Evolutionary conservation across 805 yeast species (phyloP), one percentile per base, ranked within the genome.

Genomic region (Starmerella gropengiesseri): DNA sequence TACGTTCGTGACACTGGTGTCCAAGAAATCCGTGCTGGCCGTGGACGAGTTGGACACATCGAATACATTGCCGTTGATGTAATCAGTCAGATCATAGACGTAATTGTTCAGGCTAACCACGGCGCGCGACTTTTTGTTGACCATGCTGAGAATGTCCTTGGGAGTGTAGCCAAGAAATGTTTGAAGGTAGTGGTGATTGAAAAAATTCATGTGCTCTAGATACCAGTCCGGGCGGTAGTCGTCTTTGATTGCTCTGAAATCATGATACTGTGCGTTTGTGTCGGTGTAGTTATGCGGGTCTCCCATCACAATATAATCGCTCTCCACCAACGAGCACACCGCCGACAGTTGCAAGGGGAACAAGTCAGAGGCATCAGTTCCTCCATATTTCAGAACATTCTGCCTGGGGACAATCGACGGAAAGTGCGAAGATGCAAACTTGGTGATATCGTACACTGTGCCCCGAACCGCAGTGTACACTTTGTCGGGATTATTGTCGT

Each of bases 191-290:
- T 63, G 55, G n/a, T 48, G 38, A 33, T 62, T 57, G 50, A 66
- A 51, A 34, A 53, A 57, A 17, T 50, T 40, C 65, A 65, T 61
- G 46, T 60, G 60, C 44, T 62, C 61, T 19, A 58, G 49, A 40
- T 64, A 65, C 69, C 69, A 65, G 42, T 65, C 68, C 2, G 69
- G 69, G 4, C 69, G 55, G 19, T 58, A 63, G 40, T 65, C 69
- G 32, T 58, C 55, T 7, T 55, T 56, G 43, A 57, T 62, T 22
- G 53, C 54, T n/a, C 69, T 48, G 54, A 65, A 65, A 43, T 65
- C 69, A 41, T 65, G 69, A 40, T 65, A 65, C 27, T 40, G 47
- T 1, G 66, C 67, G 40, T 64, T 65, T 16, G 54, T 31, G 42
- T 65, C 69, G 1, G 67, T 52, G 42, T 59, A 61, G 46, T 65